Conservation (phyloP, 2,329 filamentous ascomycete species). For the Albifimbria verrucaria region DNA sequence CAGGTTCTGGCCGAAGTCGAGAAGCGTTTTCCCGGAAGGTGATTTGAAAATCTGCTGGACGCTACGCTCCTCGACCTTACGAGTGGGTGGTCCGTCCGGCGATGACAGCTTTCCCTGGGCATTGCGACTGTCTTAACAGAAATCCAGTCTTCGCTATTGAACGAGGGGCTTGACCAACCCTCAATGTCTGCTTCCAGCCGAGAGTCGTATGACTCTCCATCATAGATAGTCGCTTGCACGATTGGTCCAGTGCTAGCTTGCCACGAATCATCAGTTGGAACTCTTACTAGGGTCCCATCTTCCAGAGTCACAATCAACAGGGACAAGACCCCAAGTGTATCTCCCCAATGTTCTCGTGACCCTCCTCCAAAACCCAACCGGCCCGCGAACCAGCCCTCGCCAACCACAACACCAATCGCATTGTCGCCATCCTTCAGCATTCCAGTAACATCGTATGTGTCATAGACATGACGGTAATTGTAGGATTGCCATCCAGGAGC, state of each 20-base stretch:
- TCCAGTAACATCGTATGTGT: conserved; percentile 48
- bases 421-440: conserved; percentile 32
- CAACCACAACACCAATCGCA: conserved; percentile 36
- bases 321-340: conserved; percentile 30
- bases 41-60: conserved; percentile 26
- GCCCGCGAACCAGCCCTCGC: conserved; percentile 44
- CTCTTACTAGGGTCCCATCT: conserved; percentile 20
- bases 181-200: conserved; percentile 23
- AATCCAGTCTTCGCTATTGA: conserved; percentile 24
- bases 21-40: conserved; percentile 38
- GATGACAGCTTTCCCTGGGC: conserved; percentile 30
- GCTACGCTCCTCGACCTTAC: conserved; percentile 27
- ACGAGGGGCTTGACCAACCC: conserved; percentile 21
- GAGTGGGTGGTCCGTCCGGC: conserved; percentile 40
- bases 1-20: conserved; percentile 57
- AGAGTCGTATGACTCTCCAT: conserved; percentile 48
- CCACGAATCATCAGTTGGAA: conserved; percentile 37
- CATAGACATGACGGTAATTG: conserved; percentile 45
- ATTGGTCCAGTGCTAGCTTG: conserved; percentile 25
- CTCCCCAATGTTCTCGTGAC: conserved; percentile 28
- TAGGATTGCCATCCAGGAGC: conserved; percentile 54
- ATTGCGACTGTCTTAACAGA: conserved; percentile 24
- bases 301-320: conserved; percentile 30
- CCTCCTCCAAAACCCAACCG: conserved; percentile 21
- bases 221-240: conserved; percentile 40